Evolutionary conservation across 176 grass and related monocot genomes (phyloP).

Genomic region (Juncus inflexus): DNA sequence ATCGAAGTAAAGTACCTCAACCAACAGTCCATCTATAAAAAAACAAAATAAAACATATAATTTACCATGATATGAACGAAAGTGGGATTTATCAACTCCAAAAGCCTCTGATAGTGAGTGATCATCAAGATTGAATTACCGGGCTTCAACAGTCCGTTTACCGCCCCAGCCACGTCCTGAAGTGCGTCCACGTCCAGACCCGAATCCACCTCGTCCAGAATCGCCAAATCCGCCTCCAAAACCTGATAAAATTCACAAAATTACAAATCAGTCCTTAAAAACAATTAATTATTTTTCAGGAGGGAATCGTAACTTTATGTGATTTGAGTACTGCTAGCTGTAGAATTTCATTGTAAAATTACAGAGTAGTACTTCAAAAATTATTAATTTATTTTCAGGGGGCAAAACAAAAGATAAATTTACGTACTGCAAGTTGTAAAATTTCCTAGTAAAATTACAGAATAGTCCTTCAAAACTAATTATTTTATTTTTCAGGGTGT

Average conservation of each 20-base stretch:
- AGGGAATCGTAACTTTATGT: too few relatives aligned
- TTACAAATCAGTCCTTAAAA: too few relatives aligned
- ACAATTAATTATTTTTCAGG: too few relatives aligned
- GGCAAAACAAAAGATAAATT: conserved; percentile 9
- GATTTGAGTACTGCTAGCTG: too few relatives aligned
- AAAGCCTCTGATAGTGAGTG: conserved; percentile 83
- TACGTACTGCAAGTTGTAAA: not conserved
- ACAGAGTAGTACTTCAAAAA: too few relatives aligned
- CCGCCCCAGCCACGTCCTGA: conserved; percentile 72
- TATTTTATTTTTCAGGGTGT: too few relatives aligned
- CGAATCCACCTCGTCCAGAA: conserved; percentile 96
- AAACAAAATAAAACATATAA: not conserved
- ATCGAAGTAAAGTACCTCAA: conserved; percentile 9
- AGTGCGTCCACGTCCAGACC: conserved; percentile 98
- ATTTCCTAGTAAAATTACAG: too few relatives aligned
- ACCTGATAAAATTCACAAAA: conserved; percentile 47
- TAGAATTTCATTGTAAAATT: too few relatives aligned
- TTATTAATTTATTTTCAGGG: not conserved
- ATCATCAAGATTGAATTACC: conserved; percentile 85
- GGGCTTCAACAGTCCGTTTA: conserved; percentile 80
- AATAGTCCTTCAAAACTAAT: too few relatives aligned
- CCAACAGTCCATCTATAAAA: conserved; percentile 12
- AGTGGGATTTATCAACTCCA: conserved; percentile 80
- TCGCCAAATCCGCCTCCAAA: conserved; percentile 79
- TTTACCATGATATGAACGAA: conserved; percentile 97